These are phyloP conservation scores for Erodium moschatum DNA, from an alignment of 441 rosid genomes.

Conservation along the genomic window DNA sequence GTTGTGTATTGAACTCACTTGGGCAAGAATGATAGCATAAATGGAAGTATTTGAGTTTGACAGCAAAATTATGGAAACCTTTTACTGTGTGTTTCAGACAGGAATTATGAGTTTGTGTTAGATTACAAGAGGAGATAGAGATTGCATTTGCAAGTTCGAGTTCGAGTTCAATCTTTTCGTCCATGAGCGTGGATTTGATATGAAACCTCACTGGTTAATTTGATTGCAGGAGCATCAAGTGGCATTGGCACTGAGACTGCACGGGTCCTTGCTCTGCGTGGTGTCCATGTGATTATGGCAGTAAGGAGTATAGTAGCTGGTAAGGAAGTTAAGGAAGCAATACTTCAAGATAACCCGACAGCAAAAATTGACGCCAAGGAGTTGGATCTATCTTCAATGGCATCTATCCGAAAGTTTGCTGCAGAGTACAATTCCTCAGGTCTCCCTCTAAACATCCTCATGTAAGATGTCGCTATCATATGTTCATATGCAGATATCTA, in stretches of 20 bases:
- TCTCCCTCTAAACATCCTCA: conserved; percentile 29
- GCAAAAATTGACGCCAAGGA: conserved; percentile 32
- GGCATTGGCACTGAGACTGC: conserved; percentile 29
- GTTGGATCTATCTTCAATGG: conserved; percentile 26
- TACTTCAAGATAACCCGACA: conserved; percentile 17
- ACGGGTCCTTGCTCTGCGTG: conserved; percentile 30
- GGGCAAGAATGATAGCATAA: too few relatives aligned
- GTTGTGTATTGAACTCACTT: too few relatives aligned
- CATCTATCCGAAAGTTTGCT: conserved; percentile 26
- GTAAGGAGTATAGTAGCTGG: conserved; percentile 27
- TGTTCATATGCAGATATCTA: background rate
- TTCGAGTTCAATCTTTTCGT: background rate
- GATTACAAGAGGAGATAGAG: background rate
- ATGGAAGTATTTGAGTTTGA: background rate
- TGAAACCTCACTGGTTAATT: conserved; percentile 5
- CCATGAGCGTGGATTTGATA: background rate
- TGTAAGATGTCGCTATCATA: conserved; percentile 21
- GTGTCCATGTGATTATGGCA: conserved; percentile 27
- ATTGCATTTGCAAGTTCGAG: background rate
- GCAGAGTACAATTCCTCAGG: conserved; percentile 22
- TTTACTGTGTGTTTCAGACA: background rate
- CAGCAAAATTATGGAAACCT: background rate
- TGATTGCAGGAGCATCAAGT: conserved; percentile 27
- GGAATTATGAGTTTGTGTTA: background rate
- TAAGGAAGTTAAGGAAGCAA: conserved; percentile 22